Percentiles rank a stretch among this genome's conserved stretches.
Conservation (phyloP, 2,329 filamentous ascomycete species). For the Ophiognomonia clavigignenti-juglandacearum region DNA sequence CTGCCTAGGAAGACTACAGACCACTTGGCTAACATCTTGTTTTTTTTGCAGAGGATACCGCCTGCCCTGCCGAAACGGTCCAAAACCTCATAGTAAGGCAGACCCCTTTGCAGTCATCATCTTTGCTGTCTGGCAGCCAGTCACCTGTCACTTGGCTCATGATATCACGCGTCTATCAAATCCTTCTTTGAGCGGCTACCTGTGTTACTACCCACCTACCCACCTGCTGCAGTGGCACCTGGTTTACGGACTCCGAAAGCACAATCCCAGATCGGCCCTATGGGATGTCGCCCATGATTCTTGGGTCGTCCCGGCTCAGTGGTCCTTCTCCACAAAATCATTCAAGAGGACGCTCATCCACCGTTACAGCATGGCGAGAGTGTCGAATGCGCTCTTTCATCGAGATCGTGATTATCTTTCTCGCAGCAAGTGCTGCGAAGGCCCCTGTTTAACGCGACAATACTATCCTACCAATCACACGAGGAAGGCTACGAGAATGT, state of each 20-base stretch:
- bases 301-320: conserved; percentile 1
- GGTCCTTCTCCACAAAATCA: neutral
- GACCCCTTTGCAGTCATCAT: conserved; percentile 17
- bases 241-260: conserved; percentile 3
- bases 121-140: no score
- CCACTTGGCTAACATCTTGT: conserved; percentile 34
- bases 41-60: conserved; percentile 62
- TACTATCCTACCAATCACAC: no score
- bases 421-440: no score
- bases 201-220: no score
- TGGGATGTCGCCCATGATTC: conserved; percentile 8
- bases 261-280: conserved; percentile 12
- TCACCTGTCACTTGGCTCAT: conserved; percentile 17
- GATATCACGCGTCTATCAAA: no score
- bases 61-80: conserved; percentile 80
- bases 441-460: no score
- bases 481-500: no score
- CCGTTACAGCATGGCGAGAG: no score
- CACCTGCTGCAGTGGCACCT: conserved; percentile 9
- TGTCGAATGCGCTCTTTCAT: no score
- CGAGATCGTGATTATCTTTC: no score
- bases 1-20: conserved; percentile 30
- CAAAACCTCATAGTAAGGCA: conserved; percentile 73
- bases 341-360: neutral
- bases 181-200: no score